Base-by-base conservation (phyloP, 306 rosid genomes). In the Pyrus bretschneideri region DNA sequence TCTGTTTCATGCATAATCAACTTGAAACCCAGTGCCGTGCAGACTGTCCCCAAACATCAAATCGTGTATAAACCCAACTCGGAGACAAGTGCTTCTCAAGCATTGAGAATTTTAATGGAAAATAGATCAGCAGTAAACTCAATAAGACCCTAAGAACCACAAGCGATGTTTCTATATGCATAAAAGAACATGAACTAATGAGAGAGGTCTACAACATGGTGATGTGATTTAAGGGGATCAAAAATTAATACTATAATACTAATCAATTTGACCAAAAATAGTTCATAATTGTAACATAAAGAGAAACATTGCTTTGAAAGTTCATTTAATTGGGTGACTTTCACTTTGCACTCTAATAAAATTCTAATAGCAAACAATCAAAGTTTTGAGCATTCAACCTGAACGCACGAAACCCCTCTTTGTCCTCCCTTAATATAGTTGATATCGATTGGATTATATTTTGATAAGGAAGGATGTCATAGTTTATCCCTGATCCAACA, bases 331-430 rank as follows among this genome's bases (percentile, higher is more conserved):
- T 2, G 2, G 60, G 54, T 44, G 67, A 40, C 11, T 57, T 82
- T 67, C 78, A 82, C 67, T 27, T 4, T 1, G 18, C 72, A 46
- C 22, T 71, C 69, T 73, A 66, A 72, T 30, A 65, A 31, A 81
- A 29, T 25, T 58, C 27, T 23, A 79, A 27, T 23, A 66, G 58
- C 69, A 54, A n/a, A 62, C 57, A 73, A 38, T 69, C 62, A 6
- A 27, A 73, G 18, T 27, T 42, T 52, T 18, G 74, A 83, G 81
- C 69, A 80, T 57, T 68, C 42, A 35, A 94, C 98, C 98, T 92
- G 91, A 89, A 89, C 70, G 85, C 88, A 76, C 93, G 97, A 83
- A 92, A 93, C 79, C 93, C 96, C 73, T 92, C 96, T 82, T 83
- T 90, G 87, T 90, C 93, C 83, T 85, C 84, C 45, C 70, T 83